Evolutionary conservation across 1,284 basidiomycete species (phyloP).

Genomic region (Thecaphora thlaspeos): DNA sequence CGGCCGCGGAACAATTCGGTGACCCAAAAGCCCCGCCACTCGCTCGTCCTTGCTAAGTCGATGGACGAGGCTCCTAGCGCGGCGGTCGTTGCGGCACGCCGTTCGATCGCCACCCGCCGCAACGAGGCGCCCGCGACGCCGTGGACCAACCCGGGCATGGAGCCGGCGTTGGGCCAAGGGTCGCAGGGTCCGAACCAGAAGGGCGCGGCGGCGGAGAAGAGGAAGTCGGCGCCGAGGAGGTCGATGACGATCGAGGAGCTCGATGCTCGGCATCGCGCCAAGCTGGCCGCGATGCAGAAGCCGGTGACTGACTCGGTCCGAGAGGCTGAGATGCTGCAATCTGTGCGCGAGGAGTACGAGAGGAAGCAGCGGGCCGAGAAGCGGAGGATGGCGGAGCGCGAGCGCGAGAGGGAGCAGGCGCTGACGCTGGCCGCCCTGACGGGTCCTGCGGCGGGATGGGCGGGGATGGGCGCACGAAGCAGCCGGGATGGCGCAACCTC

Average conservation of each 20-base stretch:
- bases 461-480: too few relatives aligned
- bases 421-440: background rate
- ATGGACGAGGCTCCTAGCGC: slow-evolving; percentile 16
- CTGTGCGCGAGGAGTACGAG: slow-evolving; percentile 38
- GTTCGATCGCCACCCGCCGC: slow-evolving; percentile 20
- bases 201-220: slow-evolving; percentile 8
- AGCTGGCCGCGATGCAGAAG: slow-evolving; percentile 33
- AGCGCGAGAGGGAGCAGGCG: background rate
- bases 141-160: slow-evolving; percentile 28
- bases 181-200: slow-evolving; percentile 3
- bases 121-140: slow-evolving; percentile 15
- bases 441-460: too few relatives aligned
- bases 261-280: slow-evolving; percentile 30
- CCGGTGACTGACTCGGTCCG: slow-evolving; percentile 29
- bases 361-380: slow-evolving; percentile 23
- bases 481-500: background rate
- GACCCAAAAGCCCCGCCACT: background rate
- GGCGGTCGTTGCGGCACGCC: slow-evolving; percentile 23
- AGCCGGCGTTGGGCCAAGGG: background rate
- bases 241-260: slow-evolving; percentile 39
- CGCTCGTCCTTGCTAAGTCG: background rate
- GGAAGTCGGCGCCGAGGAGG: slow-evolving; percentile 2
- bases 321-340: slow-evolving; percentile 26
- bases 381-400: slow-evolving; percentile 27
- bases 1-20: too few relatives aligned